Evolutionary conservation across 371 early-diverging fungal species (phyloP).

Genomic region (Nematocida sp.): DNA sequence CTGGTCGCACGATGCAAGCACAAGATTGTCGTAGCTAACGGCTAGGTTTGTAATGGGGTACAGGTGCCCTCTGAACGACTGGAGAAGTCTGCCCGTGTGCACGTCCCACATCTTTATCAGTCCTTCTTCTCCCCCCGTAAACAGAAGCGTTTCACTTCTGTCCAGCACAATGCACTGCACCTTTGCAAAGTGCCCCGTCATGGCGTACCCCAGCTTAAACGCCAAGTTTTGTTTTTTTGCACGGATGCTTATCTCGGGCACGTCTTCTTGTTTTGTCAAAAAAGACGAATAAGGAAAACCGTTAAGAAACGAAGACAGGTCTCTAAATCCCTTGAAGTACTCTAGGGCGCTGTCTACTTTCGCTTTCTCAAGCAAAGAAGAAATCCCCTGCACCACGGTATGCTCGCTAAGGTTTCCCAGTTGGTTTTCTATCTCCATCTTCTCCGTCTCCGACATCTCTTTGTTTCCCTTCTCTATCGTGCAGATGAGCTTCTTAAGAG

Average conservation of each 20-base stretch:
- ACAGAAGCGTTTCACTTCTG: conserved; percentile 54
- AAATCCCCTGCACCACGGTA: conserved; percentile 8
- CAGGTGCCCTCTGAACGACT: conserved; percentile 56
- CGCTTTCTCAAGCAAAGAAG: conserved; percentile 5
- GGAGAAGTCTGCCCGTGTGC: conserved; percentile 43
- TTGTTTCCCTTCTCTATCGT: conserved; percentile 1
- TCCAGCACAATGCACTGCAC: conserved; percentile 60
- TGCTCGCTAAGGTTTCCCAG: conserved; percentile 11
- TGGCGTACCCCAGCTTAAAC: background rate
- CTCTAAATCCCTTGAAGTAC: conserved; percentile 37
- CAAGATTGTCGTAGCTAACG: conserved; percentile 52
- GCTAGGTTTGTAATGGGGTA: conserved; percentile 58
- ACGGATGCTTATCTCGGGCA: background rate
- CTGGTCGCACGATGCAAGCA: conserved; percentile 58
- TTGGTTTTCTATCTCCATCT: background rate
- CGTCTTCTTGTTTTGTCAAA: background rate
- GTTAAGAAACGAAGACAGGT: background rate
- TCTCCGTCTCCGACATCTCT: background rate
- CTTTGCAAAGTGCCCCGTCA: conserved; percentile 60
- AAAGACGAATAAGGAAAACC: background rate
- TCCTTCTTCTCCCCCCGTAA: conserved; percentile 63
- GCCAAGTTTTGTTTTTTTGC: background rate
- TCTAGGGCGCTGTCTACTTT: conserved; percentile 20
- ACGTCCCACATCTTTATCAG: conserved; percentile 63
- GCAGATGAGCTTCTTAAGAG: background rate